Percentiles rank a stretch among this genome's conserved stretches.
phyloP scores from a whole-genome alignment of 805 yeast genomes.

The Metschnikowia chrysomelidarum region DNA sequence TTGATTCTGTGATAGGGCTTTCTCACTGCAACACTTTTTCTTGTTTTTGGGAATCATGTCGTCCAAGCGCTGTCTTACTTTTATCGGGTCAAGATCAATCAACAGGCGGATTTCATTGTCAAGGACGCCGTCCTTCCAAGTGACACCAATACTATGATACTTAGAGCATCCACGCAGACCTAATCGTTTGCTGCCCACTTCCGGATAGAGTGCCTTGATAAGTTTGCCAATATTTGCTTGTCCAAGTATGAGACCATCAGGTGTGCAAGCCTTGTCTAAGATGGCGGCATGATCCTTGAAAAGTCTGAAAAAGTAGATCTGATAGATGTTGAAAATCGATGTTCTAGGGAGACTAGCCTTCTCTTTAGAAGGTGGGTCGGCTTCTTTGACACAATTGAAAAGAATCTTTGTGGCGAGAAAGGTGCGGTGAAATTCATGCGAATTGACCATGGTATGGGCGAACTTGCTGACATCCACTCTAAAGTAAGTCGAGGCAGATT shows the following conservation, averaged over 20 bases:
- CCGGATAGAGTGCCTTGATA: conserved; percentile 40
- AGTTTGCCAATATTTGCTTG: conserved; percentile 42
- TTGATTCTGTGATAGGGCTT: too few relatives aligned
- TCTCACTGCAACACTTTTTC: too few relatives aligned
- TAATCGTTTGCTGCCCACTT: conserved; percentile 35
- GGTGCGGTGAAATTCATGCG: conserved; percentile 41
- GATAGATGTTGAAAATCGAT: conserved; percentile 41
- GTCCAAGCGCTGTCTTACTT: too few relatives aligned
- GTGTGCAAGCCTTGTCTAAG: conserved; percentile 29
- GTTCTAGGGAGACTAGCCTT: conserved; percentile 27
- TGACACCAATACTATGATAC: conserved; percentile 40
- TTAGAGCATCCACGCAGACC: conserved; percentile 46
- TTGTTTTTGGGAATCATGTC: too few relatives aligned
- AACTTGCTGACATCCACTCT: conserved; percentile 10
- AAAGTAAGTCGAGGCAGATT: background rate
- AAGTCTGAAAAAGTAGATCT: conserved; percentile 39
- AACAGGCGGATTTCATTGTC: conserved; percentile 28
- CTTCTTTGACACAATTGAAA: conserved; percentile 12
- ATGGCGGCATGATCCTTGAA: conserved; percentile 36
- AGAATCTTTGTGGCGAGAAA: conserved; percentile 41
- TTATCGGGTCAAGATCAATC: conserved; percentile 32
- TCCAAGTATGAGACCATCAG: conserved; percentile 33
- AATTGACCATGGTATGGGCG: conserved; percentile 33
- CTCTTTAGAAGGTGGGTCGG: conserved; percentile 2
- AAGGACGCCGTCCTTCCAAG: conserved; percentile 38